These are phyloP conservation scores for Panaeolus cyanescens DNA, from an alignment of 768 basidiomycete species.

Conservation along the genomic window DNA sequence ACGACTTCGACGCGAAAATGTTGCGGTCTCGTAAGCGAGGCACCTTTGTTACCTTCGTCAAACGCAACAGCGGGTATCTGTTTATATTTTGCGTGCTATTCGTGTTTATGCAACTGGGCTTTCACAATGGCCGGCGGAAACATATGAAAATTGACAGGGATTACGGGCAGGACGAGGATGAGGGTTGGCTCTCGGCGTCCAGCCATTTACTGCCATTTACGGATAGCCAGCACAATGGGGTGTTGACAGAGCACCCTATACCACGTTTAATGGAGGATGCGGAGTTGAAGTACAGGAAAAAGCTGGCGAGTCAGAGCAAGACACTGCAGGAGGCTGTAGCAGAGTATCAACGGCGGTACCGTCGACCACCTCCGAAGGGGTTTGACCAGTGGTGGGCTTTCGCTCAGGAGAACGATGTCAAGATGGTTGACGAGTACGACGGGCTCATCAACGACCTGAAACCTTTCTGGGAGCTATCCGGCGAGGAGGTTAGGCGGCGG, in stretches of 20 bases:
- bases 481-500: slow-evolving; percentile 70
- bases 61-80: slow-evolving; percentile 36
- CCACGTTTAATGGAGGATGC: slow-evolving; percentile 82
- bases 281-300: slow-evolving; percentile 65
- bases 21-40: slow-evolving; percentile 20
- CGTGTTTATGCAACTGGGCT: slow-evolving; percentile 52
- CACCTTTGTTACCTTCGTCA: slow-evolving; percentile 17
- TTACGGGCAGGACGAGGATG: slow-evolving; percentile 17
- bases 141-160: slow-evolving; percentile 18
- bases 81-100: slow-evolving; percentile 44
- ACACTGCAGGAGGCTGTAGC: slow-evolving; percentile 75
- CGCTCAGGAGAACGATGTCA: slow-evolving; percentile 67
- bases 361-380: slow-evolving; percentile 80
- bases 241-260: slow-evolving; percentile 69
- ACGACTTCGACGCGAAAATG: slow-evolving; percentile 4
- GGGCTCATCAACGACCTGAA: slow-evolving; percentile 75
- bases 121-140: slow-evolving; percentile 39
- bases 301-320: slow-evolving; percentile 76
- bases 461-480: slow-evolving; percentile 81
- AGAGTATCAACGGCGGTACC: slow-evolving; percentile 82
- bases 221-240: slow-evolving; percentile 19
- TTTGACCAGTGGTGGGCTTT: slow-evolving; percentile 93
- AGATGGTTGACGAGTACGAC: slow-evolving; percentile 91
- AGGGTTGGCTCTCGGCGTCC: slow-evolving; percentile 20
- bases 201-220: slow-evolving; percentile 16